Base-by-base conservation (phyloP, 106 monocot species). In the Platanthera guangdongensis region DNA sequence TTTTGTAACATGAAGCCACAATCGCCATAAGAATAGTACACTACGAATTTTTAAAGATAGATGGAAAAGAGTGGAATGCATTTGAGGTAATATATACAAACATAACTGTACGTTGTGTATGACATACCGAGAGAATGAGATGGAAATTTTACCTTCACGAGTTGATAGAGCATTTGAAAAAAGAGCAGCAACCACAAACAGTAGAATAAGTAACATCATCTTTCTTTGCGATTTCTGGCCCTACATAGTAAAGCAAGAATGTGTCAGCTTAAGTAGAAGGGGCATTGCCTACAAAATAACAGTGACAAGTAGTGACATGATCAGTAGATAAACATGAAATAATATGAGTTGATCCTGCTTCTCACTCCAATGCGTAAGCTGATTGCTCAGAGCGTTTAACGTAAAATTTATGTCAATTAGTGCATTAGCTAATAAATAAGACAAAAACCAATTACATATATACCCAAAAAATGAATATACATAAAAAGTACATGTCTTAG, bases 61-160 rank as follows among this genome's bases (percentile, higher is more conserved):
- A 62, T 50, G 25, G 22, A 68, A 32, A 51, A 19, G 32, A 68
- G 14, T 50, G 21, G 13, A 15, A 19, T 52, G 49, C 28, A 19
- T 69, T 68, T 10, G 19, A 68, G 50, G 1, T 14, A 51, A 51
- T 28, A 68, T 30, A 67, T 67, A 70, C 8, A 19, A n/a, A 45
- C 9, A 68, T 50, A 25, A 65, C 32, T 32, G 32, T 32, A 32
- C 0, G 14, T 16, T 55, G 13, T 59, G 59, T 59, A 59, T 21
- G 18, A 19, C 0, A 19, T 19, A 6, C n/a, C 5, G 59, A 59
- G 59, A 65, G 30, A 65, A 8, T 59, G 30, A 32, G 15, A 19
- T 22, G 52, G 45, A 52, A 45, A 54, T 32, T 76, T 5, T 80
- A 88, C 88, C 88, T 88, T 88, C 73, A 72, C 13, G 46, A 80